Conservation (phyloP, 75 land plant genomes). For the Sequoia sempervirens region DNA sequence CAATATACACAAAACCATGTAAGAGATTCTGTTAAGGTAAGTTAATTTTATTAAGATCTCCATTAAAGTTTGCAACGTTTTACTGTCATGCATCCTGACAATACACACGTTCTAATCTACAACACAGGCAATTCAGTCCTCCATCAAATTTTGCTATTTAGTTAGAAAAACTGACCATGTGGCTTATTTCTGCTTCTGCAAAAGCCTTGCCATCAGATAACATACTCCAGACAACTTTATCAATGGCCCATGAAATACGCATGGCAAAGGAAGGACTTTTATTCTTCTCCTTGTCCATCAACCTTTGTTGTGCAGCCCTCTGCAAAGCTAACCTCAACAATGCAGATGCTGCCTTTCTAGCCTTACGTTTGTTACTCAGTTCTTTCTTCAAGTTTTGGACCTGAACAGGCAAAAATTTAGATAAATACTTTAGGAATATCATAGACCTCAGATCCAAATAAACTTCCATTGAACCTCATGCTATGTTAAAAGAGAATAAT, state of each 20-base stretch:
- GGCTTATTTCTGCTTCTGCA: constrained; percentile 93
- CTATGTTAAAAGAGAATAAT: neutral
- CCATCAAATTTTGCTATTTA: neutral
- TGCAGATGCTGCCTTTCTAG: constrained; percentile 61
- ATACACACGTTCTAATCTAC: neutral
- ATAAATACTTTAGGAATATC: neutral
- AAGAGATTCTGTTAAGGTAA: neutral
- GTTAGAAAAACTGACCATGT: constrained; percentile 57
- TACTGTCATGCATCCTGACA: neutral
- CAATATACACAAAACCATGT: neutral
- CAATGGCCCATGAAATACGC: constrained; percentile 89
- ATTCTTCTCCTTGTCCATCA: constrained; percentile 93
- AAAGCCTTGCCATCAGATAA: constrained; percentile 92
- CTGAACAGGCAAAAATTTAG: constrained; percentile 21
- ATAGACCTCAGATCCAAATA: neutral
- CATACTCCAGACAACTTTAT: constrained; percentile 95
- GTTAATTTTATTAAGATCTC: neutral
- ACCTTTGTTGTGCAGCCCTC: constrained; percentile 80
- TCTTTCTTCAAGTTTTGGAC: constrained; percentile 65
- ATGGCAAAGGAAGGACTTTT: constrained; percentile 95
- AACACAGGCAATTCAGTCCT: no score
- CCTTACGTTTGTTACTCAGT: constrained; percentile 42
- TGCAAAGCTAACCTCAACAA: constrained; percentile 74
- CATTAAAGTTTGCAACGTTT: neutral
- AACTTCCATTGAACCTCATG: neutral